Conservation (phyloP, 345 rosid genomes). For the Gossypium arboreum region DNA sequence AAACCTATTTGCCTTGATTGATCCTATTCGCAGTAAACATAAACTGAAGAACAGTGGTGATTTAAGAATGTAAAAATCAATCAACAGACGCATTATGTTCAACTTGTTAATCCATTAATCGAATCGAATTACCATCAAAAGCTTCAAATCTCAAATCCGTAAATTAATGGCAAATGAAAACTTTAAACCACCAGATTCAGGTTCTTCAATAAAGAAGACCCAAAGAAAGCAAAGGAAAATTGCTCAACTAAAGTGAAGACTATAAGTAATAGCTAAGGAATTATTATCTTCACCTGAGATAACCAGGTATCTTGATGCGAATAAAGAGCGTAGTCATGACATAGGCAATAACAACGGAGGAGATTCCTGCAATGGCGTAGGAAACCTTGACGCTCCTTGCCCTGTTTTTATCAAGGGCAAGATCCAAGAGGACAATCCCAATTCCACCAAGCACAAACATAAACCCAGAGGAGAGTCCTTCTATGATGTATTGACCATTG, state of each 20-base stretch:
- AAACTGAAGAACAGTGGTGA: not conserved
- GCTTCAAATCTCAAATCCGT: not conserved
- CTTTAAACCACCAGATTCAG: not conserved
- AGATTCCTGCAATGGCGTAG: conserved; percentile 72
- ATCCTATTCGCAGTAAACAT: not conserved
- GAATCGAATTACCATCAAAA: not conserved
- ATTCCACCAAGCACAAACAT: conserved; percentile 90
- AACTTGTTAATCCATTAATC: not conserved
- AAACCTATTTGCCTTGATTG: not conserved
- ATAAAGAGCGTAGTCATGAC: conserved; percentile 93
- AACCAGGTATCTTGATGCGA: conserved; percentile 97
- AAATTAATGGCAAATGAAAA: not conserved
- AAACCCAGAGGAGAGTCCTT: conserved; percentile 96
- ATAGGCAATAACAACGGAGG: conserved; percentile 66
- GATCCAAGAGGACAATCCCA: conserved; percentile 81
- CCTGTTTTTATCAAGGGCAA: conserved; percentile 83
- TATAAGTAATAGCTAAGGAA: not conserved
- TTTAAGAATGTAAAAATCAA: not conserved
- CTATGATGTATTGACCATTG: conserved; percentile 95
- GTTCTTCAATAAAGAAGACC: not conserved
- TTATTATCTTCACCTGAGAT: conserved; percentile 45
- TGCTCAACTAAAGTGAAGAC: conserved; percentile 12
- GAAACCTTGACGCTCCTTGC: conserved; percentile 75
- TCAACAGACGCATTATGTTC: not conserved
- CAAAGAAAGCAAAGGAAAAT: not conserved